Evolutionary conservation across 176 grass and related monocot species (phyloP).

Genomic region (Panicum miliaceum): DNA sequence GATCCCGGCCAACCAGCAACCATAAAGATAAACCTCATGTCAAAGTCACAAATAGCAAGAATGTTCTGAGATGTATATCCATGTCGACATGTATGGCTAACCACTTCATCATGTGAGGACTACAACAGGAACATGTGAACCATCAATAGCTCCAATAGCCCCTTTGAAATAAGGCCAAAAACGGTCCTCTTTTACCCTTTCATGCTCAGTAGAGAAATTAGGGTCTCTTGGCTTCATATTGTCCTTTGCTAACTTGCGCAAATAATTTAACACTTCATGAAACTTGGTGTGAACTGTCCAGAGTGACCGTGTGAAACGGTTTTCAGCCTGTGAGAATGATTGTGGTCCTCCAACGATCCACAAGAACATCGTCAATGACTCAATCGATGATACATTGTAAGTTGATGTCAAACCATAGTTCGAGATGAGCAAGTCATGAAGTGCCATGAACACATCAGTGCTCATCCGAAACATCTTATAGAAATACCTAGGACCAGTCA

Average conservation of each 20-base stretch:
- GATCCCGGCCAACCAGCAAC: neutral
- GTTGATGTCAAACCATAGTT: too few relatives aligned
- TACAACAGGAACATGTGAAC: neutral
- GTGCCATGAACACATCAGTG: neutral
- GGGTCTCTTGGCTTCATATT: too few relatives aligned
- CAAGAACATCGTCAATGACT: neutral
- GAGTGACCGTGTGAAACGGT: too few relatives aligned
- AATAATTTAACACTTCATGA: neutral
- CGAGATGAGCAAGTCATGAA: too few relatives aligned
- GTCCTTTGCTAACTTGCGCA: neutral
- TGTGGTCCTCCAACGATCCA: neutral
- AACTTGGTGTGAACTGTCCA: neutral
- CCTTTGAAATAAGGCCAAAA: neutral
- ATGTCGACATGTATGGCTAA: neutral
- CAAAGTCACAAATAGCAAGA: too few relatives aligned
- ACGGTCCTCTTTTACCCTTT: neutral
- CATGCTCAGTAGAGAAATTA: neutral
- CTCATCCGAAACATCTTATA: neutral
- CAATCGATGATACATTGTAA: neutral
- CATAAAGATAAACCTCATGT: neutral
- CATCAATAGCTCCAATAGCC: neutral
- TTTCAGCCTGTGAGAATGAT: neutral
- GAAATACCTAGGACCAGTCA: neutral
- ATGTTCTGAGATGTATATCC: neutral
- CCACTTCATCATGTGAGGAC: neutral